A percentile compares a stretch with the other conserved stretches of the same genome.
phyloP scores from a whole-genome alignment of 2,329 filamentous ascomycete genomes.

The Alternaria brassicae region DNA sequence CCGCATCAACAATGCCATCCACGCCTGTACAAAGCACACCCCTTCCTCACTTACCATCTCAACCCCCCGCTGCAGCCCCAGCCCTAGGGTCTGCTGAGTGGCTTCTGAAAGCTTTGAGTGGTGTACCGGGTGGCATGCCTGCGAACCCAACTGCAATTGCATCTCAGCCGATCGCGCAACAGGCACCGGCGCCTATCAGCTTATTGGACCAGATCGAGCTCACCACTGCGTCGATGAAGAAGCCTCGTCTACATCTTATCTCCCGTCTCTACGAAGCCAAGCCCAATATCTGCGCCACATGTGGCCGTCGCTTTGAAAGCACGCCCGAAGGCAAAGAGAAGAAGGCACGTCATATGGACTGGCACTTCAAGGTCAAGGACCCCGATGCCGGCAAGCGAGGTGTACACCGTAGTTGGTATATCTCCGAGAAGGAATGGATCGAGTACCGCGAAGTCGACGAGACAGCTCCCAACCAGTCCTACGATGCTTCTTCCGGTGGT shows the following conservation, averaged over 20 bases:
- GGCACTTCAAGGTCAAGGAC: constrained; percentile 96
- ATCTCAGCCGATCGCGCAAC: constrained; percentile 37
- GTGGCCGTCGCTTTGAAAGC: constrained; percentile 82
- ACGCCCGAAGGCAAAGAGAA: constrained; percentile 80
- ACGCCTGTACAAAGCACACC: constrained; percentile 26
- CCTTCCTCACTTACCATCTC: constrained; percentile 29
- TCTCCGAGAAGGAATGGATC: constrained; percentile 95
- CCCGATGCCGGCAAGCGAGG: constrained; percentile 84
- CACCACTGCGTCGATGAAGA: constrained; percentile 73
- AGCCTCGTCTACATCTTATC: constrained; percentile 77
- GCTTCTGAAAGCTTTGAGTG: constrained; percentile 43
- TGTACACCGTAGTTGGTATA: constrained; percentile 93
- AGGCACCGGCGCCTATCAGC: constrained; percentile 46
- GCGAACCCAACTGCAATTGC: constrained; percentile 36
- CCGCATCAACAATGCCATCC: constrained; percentile 25
- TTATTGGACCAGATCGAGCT: constrained; percentile 63
- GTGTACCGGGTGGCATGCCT: constrained; percentile 33
- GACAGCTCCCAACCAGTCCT: constrained; percentile 48
- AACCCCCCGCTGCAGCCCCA: constrained; percentile 20
- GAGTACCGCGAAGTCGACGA: constrained; percentile 82
- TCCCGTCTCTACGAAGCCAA: constrained; percentile 78
- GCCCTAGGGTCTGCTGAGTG: constrained; percentile 38
- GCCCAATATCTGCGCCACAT: constrained; percentile 88
- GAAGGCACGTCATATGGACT: constrained; percentile 94
- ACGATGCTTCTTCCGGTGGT: constrained; percentile 40